Base-by-base conservation (phyloP, 257 asterid species). In the Scutellaria barbata region DNA sequence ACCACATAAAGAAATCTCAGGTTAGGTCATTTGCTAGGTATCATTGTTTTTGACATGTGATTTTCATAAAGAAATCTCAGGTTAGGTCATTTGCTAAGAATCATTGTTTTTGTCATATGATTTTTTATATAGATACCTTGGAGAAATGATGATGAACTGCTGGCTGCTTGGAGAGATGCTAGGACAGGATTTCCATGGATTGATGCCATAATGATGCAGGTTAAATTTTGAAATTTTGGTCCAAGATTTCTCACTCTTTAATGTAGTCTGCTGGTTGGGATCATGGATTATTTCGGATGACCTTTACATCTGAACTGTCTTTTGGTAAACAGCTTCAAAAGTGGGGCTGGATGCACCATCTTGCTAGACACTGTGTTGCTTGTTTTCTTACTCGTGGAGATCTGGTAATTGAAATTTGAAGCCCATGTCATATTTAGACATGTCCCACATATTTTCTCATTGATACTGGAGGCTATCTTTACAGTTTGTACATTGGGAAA, bases 261-360 rank as follows among this genome's bases (percentile, higher is more conserved):
- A 58, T 61, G 11, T 16, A 58, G 37, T 46, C 59, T 60, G 72
- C 9, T 51, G 14, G 41, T 37, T 58, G 74, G 68, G 10, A 10
- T 48, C 46, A 20, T 68, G 4, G 45, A 50, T 69, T 41, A 12
- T 39, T 25, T 35, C 39, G 13, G 25, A 52, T 22, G n/a, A 25
- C 56, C 33, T 35, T 18, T 18, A 65, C 20, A 30, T 74, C 64
- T 64, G 25, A 64, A 68, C 10, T 60, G 39, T 69, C 47, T 42
- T 59, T 41, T 58, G 70, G 51, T 80, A 7, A 67, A 78, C 83
- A 94, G 97, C 95, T 94, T 60, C 77, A 71, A 22, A 89, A 89
- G 64, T 94, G 97, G 96, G 99, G 99, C 20, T 94, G 99, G 99
- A 88, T 94, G 84, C 99, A 94, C 84, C 98, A 91, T 83, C 99